Percentiles rank a stretch among this genome's conserved stretches.
Conservation (phyloP, 225 moss, liverwort and hornwort genomes). For the Sphagnum contortum region DNA sequence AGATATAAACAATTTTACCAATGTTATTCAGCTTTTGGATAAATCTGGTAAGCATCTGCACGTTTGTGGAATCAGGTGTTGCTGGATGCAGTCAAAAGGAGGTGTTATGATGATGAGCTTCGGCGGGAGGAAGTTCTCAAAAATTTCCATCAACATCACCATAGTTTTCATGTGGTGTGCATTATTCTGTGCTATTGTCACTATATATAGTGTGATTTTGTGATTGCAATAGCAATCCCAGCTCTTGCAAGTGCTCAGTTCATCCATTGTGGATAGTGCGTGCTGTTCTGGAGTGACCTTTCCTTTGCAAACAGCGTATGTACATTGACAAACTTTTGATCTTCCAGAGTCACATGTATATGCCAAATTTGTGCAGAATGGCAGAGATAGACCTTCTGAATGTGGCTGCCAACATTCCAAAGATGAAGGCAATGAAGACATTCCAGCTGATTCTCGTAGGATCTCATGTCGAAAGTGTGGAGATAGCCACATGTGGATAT, state of each 20-base stretch:
- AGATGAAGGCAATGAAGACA: conserved; percentile 74
- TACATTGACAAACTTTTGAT: too few relatives aligned
- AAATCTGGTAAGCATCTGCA: not conserved
- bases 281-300: too few relatives aligned
- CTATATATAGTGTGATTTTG: too few relatives aligned
- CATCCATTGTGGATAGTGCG: too few relatives aligned
- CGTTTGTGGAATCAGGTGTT: conserved; percentile 40
- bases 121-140: conserved; percentile 67
- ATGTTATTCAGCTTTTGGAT: too few relatives aligned
- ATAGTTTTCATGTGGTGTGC: conserved; percentile 59
- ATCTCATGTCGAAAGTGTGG: conserved; percentile 88
- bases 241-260: too few relatives aligned
- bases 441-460: conserved; percentile 75
- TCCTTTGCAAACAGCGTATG: too few relatives aligned
- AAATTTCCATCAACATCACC: conserved; percentile 65
- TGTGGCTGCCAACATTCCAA: conserved; percentile 89
- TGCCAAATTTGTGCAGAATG: conserved; percentile 30
- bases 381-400: conserved; percentile 75
- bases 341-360: too few relatives aligned
- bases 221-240: too few relatives aligned
- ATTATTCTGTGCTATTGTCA: too few relatives aligned
- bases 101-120: conserved; percentile 81
- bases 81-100: conserved; percentile 75
- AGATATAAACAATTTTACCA: too few relatives aligned
- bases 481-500: conserved; percentile 74